Evolutionary conservation across 345 rosid species (phyloP).

Genomic region (Rubroshorea leprosula): DNA sequence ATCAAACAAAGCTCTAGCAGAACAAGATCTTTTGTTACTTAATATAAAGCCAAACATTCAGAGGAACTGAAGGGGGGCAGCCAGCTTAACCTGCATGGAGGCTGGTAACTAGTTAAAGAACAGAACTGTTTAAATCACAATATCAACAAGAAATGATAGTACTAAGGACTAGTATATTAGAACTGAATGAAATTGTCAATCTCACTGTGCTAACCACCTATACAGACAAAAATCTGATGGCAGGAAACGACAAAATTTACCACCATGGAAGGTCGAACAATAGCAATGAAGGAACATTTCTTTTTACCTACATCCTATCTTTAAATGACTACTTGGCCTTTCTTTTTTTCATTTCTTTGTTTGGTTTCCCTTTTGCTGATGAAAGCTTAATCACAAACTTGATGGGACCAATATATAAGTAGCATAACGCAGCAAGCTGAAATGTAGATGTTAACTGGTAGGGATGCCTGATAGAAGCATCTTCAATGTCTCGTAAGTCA

Average conservation of each 20-base stretch:
- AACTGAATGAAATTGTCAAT: slow-evolving; percentile 8
- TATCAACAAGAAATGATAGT: slow-evolving; percentile 17
- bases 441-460: slow-evolving; percentile 22
- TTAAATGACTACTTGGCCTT: slow-evolving; percentile 2
- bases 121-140: slow-evolving; percentile 17
- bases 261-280: slow-evolving; percentile 23
- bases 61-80: no score
- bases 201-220: slow-evolving; percentile 19
- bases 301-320: slow-evolving; percentile 6
- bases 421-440: neutral
- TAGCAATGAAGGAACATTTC: slow-evolving; percentile 9
- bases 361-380: neutral
- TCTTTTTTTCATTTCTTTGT: neutral
- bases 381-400: slow-evolving; percentile 3
- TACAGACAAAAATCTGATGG: slow-evolving; percentile 29
- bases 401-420: neutral
- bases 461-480: slow-evolving; percentile 39
- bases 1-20: no score
- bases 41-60: no score
- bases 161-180: neutral
- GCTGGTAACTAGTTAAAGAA: neutral
- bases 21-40: neutral
- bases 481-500: slow-evolving; percentile 76
- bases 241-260: slow-evolving; percentile 47
- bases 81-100: neutral